Evolutionary conservation across 345 rosid genomes (phyloP).

Genomic region (Brassica rapa): DNA sequence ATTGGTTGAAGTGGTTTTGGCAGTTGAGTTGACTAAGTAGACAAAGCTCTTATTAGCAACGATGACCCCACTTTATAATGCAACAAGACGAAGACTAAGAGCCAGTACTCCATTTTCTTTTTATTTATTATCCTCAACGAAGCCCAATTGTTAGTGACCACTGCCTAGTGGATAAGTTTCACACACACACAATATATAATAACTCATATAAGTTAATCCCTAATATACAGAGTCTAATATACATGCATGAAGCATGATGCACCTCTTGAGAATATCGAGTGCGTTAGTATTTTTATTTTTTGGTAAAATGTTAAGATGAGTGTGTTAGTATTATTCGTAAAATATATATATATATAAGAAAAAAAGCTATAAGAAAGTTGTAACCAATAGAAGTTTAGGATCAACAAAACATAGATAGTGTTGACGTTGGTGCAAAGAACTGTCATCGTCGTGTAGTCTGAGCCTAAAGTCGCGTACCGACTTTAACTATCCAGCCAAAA

Average conservation of each 20-base stretch:
- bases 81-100: conserved; percentile 36
- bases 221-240: neutral
- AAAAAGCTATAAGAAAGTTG: neutral
- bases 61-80: conserved; percentile 33
- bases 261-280: neutral
- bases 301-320: too few species aligned
- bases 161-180: conserved; percentile 30
- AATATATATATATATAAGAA: neutral
- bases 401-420: neutral
- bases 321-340: neutral
- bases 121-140: conserved; percentile 19
- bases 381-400: neutral
- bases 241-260: neutral
- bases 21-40: conserved; percentile 37
- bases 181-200: neutral
- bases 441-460: conserved; percentile 36
- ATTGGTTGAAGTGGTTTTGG: conserved; percentile 24
- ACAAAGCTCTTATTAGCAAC: conserved; percentile 25
- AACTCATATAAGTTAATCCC: neutral
- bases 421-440: conserved; percentile 37
- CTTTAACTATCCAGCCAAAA: conserved; percentile 39
- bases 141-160: conserved; percentile 20
- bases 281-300: neutral
- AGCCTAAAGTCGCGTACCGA: conserved; percentile 36
- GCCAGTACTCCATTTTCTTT: conserved; percentile 30